Base-by-base conservation (phyloP, 257 asterid species). In the Verbascum thapsus region DNA sequence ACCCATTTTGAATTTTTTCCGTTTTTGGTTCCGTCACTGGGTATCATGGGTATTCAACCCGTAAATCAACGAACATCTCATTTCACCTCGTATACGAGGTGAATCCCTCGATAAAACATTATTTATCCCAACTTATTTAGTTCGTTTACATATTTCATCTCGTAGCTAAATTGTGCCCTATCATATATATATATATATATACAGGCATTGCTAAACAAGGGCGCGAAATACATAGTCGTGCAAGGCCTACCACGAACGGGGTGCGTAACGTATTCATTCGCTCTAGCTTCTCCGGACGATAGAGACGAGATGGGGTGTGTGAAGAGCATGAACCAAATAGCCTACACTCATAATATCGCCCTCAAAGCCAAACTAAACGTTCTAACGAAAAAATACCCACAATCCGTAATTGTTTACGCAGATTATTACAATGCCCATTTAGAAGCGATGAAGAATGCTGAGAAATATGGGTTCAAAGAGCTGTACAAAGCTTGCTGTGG, bases 201-300 rank as follows among this genome's bases (percentile, higher is more conserved):
- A 26, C 32, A 15, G 85, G 78, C 53, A 66, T 12, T 82, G 26
- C 38, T 82, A 53, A 52, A 37, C 15, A 82, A 72, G 45, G 88
- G 88, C 7, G 85, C 85, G 41, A 79, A 76, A 51, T 76, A 79
- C 7, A 19, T 79, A 7, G 68, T 82, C 1, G 88, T 82, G 32
- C 76, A 82, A 67, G 88, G 88, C 38, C 81, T 82, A 11, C 85
- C 85, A 3, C 59, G 82, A 13, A 69, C 83, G 55, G 88, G 88
- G 0, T 82, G 88, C 76, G 66, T 77, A 4, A 64, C 85, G 12
- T 59, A 79, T 7, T 48, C 81, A 43, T 63, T 79, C 72, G 17
- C 49, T 9, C 37, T 82, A 5, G 76, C 83, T 47, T 57, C 80
- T 0, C 53, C 35, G 5, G 37, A 59, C 1, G 82, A 77, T 44